phyloP scores from a whole-genome alignment of 305 asterid genomes.

The Fraxinus nigra region DNA sequence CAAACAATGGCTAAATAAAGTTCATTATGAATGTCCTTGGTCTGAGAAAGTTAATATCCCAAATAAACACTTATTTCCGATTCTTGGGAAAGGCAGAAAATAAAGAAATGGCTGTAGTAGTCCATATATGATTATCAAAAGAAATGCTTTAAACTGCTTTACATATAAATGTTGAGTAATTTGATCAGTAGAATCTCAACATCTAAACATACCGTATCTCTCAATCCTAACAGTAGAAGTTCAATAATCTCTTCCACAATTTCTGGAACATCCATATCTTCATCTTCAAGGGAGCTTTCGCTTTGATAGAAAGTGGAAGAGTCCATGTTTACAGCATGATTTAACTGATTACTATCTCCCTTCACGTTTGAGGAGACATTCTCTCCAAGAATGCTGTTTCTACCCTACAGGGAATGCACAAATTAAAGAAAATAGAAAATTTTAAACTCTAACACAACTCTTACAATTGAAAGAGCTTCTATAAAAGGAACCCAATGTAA shows the following conservation, averaged over 20 bases:
- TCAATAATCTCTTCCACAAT: constrained; percentile 82
- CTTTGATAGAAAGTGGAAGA: constrained; percentile 38
- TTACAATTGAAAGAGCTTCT: constrained; percentile 11
- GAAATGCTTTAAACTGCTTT: constrained; percentile 21
- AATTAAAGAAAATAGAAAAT: constrained; percentile 7
- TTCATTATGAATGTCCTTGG: constrained; percentile 6
- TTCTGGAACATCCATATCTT: constrained; percentile 92
- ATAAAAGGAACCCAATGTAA: constrained; percentile 14
- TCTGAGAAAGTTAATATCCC: background rate
- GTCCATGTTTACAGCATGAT: constrained; percentile 32
- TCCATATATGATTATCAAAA: constrained; percentile 16
- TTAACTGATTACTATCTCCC: constrained; percentile 31
- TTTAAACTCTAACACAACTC: constrained; percentile 13
- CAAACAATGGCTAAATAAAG: constrained; percentile 7
- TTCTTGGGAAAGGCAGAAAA: constrained; percentile 8
- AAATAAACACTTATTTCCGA: background rate
- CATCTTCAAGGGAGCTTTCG: constrained; percentile 59
- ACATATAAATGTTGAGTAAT: constrained; percentile 15
- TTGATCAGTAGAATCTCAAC: constrained; percentile 34
- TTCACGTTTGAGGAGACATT: constrained; percentile 36
- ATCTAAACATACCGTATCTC: constrained; percentile 75
- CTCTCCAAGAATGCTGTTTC: constrained; percentile 61
- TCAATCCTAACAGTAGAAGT: constrained; percentile 71
- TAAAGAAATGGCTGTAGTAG: background rate
- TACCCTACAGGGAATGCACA: constrained; percentile 52